Conservation (phyloP, 2,329 filamentous ascomycete genomes). For the Coniochaeta sp. region DNA sequence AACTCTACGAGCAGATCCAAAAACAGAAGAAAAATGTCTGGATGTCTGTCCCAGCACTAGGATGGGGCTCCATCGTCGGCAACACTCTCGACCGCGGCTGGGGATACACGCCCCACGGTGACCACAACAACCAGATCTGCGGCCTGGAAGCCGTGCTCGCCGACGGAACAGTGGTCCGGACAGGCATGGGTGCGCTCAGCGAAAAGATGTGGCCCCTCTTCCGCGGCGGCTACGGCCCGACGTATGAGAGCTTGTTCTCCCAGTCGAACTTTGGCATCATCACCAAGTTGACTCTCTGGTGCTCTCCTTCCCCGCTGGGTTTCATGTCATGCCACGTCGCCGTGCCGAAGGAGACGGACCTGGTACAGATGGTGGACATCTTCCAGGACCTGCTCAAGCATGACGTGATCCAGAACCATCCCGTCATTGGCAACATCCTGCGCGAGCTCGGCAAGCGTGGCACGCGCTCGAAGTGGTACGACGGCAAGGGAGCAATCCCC, state of each 20-base stretch:
- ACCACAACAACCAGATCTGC: constrained; percentile 35
- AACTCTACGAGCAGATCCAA: constrained; percentile 29
- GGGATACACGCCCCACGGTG: constrained; percentile 24
- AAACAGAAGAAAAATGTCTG: constrained; percentile 30
- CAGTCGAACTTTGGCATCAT: constrained; percentile 7
- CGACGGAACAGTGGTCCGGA: constrained; percentile 32
- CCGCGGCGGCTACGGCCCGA: constrained; percentile 8
- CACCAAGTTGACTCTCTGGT: too few species aligned
- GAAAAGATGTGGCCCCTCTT: not conserved
- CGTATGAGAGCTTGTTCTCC: constrained; percentile 8
- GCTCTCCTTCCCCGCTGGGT: too few species aligned
- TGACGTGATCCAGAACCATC: not conserved
- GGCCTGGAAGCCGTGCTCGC: constrained; percentile 37
- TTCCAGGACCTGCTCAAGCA: not conserved
- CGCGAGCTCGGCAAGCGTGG: not conserved
- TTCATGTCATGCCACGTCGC: constrained; percentile 4
- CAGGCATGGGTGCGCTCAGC: constrained; percentile 29
- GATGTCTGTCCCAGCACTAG: constrained; percentile 36
- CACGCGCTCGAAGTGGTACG: too few species aligned
- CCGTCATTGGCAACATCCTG: not conserved
- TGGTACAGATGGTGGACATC: too few species aligned
- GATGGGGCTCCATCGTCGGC: constrained; percentile 37
- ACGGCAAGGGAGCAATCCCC: too few species aligned
- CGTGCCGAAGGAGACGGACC: not conserved
- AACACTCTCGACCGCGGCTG: constrained; percentile 35